Evolutionary conservation across 768 basidiomycete species (phyloP), one percentile per base, ranked within the genome.

Genomic region (Terana coerulea): DNA sequence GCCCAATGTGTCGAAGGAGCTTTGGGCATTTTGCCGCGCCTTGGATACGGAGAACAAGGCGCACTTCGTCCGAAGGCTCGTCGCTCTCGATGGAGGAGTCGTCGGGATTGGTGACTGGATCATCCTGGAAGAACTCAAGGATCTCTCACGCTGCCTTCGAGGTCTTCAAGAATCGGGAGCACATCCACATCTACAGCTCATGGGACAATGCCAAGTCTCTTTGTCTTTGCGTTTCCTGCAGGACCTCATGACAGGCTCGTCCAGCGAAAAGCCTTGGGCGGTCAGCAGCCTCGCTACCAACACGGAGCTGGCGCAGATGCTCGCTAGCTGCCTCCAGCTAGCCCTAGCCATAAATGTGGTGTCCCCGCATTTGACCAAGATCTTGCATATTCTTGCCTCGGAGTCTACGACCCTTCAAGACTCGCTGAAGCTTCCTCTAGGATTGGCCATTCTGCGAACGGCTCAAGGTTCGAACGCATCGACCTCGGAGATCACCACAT

Each of bases 31-130:
- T 65, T 76, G 83, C 61, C 72, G 69, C 6, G 65, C 76, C 4
- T 68, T 90, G 28, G 80, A 84, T 49, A 71, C 77, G 2, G 77
- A 81, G 49, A 77, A 70, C 36, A 80, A 77, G 61, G 67, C 74
- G 2, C 71, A 74, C 33, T 62, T 90, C 22, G 61, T 89, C 24
- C 67, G 74, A 41, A 74, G 80, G 5, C 71, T 91, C 2, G 69
- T 78, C 19, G 69, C 64, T 15, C 64, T 90, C 12, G 89, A 91
- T 55, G 64, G 71, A 5, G 81, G 79, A 2, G 64, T 72, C 22
- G 65, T 78, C 19, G 82, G 81, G 3, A 66, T 86, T 2, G 84
- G 79, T 15, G 83, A 86, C 53, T 91, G 87, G 86, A 59, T 91
- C 22, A 58, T 91, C 8, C 59, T 67, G n/a, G 79, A 85, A 55